phyloP scores from a whole-genome alignment of 2,329 filamentous ascomycete genomes.

The Verruconis gallopava region DNA sequence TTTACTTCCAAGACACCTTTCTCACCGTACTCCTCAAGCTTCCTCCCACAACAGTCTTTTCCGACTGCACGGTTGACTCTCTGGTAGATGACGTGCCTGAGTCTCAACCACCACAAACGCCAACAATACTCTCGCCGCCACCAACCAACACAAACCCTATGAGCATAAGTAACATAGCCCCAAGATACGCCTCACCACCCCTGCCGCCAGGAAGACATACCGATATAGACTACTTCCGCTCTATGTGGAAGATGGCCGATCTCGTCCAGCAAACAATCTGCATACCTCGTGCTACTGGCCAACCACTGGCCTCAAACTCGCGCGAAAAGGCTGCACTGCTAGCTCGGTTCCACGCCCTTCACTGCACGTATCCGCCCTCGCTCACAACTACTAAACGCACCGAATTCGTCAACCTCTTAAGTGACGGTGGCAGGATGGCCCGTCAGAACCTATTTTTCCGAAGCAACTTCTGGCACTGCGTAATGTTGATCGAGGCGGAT shows the following conservation, averaged over 20 bases:
- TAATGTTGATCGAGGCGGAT: conserved; percentile 65
- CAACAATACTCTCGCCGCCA: conserved; percentile 37
- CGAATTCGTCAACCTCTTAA: conserved; percentile 44
- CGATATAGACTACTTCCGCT: conserved; percentile 48
- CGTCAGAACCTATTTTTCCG: conserved; percentile 66
- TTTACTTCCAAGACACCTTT: conserved; percentile 70
- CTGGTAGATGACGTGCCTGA: conserved; percentile 46
- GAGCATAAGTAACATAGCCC: conserved; percentile 37
- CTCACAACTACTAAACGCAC: conserved; percentile 56
- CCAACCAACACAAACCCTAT: conserved; percentile 36
- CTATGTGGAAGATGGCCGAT: conserved; percentile 68
- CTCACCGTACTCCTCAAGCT: conserved; percentile 65
- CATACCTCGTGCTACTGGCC: conserved; percentile 57
- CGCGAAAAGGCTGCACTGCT: conserved; percentile 59
- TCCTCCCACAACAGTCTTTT: conserved; percentile 66
- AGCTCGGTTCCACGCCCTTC: conserved; percentile 55
- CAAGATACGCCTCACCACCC: conserved; percentile 18
- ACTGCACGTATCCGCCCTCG: conserved; percentile 56
- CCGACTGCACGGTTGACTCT: conserved; percentile 64
- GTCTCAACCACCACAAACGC: conserved; percentile 37
- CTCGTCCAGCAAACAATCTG: conserved; percentile 67
- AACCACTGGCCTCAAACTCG: conserved; percentile 56
- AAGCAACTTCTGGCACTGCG: conserved; percentile 72
- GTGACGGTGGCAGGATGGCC: conserved; percentile 51
- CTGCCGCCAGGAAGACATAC: conserved; percentile 14